These are phyloP conservation scores for Pseudomonodictys pantanalensis DNA, from an alignment of 495 filamentous ascomycete species.

Conservation along the genomic window DNA sequence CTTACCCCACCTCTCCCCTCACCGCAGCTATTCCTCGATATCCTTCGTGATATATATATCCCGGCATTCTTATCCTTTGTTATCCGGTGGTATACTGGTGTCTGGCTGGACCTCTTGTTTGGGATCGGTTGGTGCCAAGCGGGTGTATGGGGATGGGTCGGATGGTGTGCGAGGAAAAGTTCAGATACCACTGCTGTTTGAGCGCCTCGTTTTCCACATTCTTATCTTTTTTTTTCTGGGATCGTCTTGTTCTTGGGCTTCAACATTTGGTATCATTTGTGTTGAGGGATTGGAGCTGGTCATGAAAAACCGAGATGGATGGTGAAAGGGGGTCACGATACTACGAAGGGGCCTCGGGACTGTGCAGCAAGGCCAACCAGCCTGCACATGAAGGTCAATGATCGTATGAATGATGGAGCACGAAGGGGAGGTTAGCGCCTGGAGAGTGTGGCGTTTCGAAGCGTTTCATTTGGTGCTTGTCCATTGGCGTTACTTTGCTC, in stretches of 20 bases:
- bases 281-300: background rate
- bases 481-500: background rate
- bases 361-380: too few species aligned
- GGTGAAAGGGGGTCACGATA: too few species aligned
- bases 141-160: background rate
- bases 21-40: constrained; percentile 1
- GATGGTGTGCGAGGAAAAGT: constrained; percentile 17
- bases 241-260: background rate
- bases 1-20: background rate
- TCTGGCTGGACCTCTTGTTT: background rate
- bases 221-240: background rate
- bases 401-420: background rate
- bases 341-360: too few species aligned
- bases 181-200: constrained; percentile 22
- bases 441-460: background rate
- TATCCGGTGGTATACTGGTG: background rate
- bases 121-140: background rate
- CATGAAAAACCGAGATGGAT: too few species aligned
- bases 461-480: background rate
- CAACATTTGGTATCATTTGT: background rate
- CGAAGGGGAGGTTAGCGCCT: background rate
- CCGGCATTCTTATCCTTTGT: too few species aligned
- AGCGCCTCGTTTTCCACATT: constrained; percentile 1
- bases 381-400: background rate
- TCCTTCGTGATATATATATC: background rate